Evolutionary conservation across 345 rosid species (phyloP), one percentile per base, ranked within the genome.

Genomic region (Pelargonium nanum): DNA sequence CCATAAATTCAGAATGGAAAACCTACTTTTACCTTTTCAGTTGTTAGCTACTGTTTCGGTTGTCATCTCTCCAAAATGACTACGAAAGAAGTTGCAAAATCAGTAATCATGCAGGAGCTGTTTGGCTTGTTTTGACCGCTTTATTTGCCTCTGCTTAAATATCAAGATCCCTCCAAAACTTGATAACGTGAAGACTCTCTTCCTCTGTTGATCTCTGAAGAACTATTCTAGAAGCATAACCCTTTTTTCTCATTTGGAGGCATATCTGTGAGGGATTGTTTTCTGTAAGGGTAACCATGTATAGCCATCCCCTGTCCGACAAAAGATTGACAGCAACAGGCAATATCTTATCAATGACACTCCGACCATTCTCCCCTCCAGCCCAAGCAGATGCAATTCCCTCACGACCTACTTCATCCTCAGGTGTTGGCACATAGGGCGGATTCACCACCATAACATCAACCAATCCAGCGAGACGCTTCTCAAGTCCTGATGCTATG

Each of bases 341-440:
- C 66, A 79, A 25, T 59, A 79, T 75, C 62, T 78, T 66, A 54
- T 79, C 77, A 0, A 76, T 79, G 0, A 79, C 74, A 8, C 62
- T 66, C 22, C 78, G 72, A 24, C 83, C 83, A 68, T 76, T 73
- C 26, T 82, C 81, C 8, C 94, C 99, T 70, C 99, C 97, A 21
- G 96, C 99, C 97, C 97, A 93, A 65, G 97, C 78, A 48, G 97
- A 78, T 1, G 90, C 75, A 45, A 69, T 69, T 44, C 83, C 84
- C 21, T 62, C 69, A 32, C 23, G n/a, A 20, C 77, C 80, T 53
- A 85, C 97, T 71, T 93, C 99, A 50, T 84, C 81, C 52, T 87
- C 97, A 0, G 97, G 99, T 0, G 97, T 89, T 4, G 99, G 95
- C 44, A 89, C 97, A 59, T 89, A 93, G 45, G 99, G 99, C 1